Conservation (phyloP, 202 grass and related monocot species). For the Musa balbisiana region DNA sequence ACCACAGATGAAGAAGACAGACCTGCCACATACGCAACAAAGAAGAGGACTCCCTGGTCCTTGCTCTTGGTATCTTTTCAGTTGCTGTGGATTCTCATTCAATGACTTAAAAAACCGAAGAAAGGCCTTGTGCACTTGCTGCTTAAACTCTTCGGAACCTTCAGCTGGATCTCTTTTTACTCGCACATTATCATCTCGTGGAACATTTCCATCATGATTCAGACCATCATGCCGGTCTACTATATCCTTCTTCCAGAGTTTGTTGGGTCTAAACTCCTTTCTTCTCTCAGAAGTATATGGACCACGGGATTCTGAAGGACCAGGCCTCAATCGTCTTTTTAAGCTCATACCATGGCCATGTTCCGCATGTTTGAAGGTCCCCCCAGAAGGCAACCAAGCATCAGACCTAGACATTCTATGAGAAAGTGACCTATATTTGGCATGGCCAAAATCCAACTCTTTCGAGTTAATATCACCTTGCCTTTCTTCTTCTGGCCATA, state of each 20-base stretch:
- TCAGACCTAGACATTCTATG: conserved; percentile 33
- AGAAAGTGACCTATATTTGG: conserved; percentile 29
- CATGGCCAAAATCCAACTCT: conserved; percentile 11
- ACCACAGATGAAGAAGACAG: conserved; percentile 69
- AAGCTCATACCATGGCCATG: conserved; percentile 35
- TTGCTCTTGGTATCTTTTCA: conserved; percentile 57
- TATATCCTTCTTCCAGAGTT: conserved; percentile 30
- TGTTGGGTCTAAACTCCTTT: conserved; percentile 42
- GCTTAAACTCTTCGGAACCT: conserved; percentile 73
- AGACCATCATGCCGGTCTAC: conserved; percentile 23
- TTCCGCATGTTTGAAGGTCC: conserved; percentile 25
- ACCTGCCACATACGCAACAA: conserved; percentile 89
- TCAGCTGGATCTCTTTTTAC: conserved; percentile 51
- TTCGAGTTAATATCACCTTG: conserved; percentile 27
- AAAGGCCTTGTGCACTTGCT: conserved; percentile 64
- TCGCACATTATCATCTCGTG: conserved; percentile 28
- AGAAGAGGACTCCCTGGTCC: conserved; percentile 41
- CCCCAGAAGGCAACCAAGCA: conserved; percentile 18
- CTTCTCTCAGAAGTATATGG: conserved; percentile 29
- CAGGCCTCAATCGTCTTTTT: conserved; percentile 48
- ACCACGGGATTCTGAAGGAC: conserved; percentile 33
- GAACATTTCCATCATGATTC: conserved; percentile 35
- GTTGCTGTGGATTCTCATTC: conserved; percentile 41
- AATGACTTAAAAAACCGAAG: conserved; percentile 58
- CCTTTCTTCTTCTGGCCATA: conserved; percentile 24